These are phyloP conservation scores for Globisporangium cederbergense DNA, from an alignment of 352 stramenopile species.

Conservation along the genomic window DNA sequence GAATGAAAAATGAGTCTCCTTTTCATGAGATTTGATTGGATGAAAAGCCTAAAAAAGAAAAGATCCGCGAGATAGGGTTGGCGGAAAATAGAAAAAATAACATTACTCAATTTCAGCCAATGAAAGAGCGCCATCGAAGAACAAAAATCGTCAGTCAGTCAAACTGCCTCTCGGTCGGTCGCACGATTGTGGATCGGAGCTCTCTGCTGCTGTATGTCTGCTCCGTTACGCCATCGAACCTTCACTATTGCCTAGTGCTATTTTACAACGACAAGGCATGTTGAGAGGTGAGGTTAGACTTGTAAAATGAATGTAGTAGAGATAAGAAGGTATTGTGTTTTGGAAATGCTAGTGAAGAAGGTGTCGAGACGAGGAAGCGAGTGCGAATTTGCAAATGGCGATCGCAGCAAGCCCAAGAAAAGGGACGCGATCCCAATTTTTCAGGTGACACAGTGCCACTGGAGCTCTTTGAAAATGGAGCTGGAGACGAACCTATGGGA, in stretches of 20 bases:
- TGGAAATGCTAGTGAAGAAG: neutral
- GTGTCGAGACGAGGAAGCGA: neutral
- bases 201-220: neutral
- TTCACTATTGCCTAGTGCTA: neutral
- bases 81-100: slow-evolving; percentile 6
- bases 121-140: slow-evolving; percentile 1
- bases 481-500: neutral
- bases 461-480: neutral
- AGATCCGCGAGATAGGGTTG: neutral
- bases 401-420: neutral
- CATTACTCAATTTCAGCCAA: slow-evolving; percentile 9
- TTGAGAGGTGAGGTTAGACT: neutral
- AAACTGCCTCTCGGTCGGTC: neutral
- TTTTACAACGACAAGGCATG: too few species aligned
- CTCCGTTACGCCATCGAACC: neutral
- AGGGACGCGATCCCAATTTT: neutral
- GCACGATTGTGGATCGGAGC: slow-evolving; percentile 2
- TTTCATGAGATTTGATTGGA: neutral
- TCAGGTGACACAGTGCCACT: neutral
- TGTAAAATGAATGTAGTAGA: neutral
- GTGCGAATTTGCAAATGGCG: neutral
- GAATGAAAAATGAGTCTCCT: neutral
- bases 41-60: neutral
- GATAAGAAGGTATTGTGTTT: neutral
- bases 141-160: slow-evolving; percentile 5